Evolutionary conservation across 805 yeast genomes (phyloP), one percentile per base, ranked within the genome.

Genomic region (Suhomyces vadensis): DNA sequence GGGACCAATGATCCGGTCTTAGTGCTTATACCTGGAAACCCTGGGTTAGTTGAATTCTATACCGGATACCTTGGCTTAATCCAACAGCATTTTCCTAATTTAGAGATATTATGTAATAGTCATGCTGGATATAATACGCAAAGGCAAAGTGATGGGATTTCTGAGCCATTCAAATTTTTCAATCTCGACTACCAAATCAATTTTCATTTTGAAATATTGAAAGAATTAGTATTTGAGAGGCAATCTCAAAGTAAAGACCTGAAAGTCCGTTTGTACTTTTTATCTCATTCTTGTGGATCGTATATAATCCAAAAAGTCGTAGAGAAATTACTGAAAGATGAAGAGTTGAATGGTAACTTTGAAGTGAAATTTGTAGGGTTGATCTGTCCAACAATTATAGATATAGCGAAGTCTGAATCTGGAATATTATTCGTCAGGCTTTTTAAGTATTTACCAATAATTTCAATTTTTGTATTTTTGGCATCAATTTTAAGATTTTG

Each of bases 251-350:
- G 29, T 23, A 35, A 44, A 8, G 36, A 51, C 11, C 42, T 43
- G 1, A 55, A 74, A 27, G 53, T 47, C 13, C 67, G 72, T 9
- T 58, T 83, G 6, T 63, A 67, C 40, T 64, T 84, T 17, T 60
- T 83, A 52, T 84, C 88, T 16, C 95, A 86, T 58, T 85, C 92
- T 0, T 78, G 85, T 10, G 95, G 95, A 1, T 72, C 82, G 5
- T 86, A 77, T 69, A 66, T 86, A 35, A 59, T 71, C 2, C 90
- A 85, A 58, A 60, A 85, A 36, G 68, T 80, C 2, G 67, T 78
- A 1, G 54, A 62, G 19, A 44, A 52, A 23, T 46, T 70, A 26
- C 31, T 51, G 6, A 49, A 52, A 20, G 69, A 65, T 36, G 33
- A 47, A 0, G 58, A 50, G 10, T 39, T 69, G 23, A 43, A 56